Evolutionary conservation across 176 grass and related monocot genomes (phyloP), one percentile per base, ranked within the genome.

Genomic region (Carex cristatella): DNA sequence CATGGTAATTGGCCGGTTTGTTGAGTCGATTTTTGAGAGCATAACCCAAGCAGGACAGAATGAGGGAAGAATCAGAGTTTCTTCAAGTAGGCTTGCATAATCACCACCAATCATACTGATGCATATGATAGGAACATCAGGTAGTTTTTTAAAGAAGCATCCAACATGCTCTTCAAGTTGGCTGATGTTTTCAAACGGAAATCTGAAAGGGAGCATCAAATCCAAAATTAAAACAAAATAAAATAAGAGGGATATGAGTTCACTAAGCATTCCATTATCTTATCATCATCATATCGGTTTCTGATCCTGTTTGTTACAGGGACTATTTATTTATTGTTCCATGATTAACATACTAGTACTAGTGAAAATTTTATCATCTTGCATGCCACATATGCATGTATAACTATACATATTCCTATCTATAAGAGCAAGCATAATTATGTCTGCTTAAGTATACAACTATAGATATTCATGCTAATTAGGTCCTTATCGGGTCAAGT

Each of bases 21-120:
- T 85, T 81, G 88, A 88, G 83, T 93, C 88, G 69, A 94, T 88
- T 88, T 91, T 98, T 74, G 92, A 95, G 70, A 98, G 85, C 83
- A 98, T 83, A 51, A 93, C 87, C 95, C 95, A 98, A 71, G 89
- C 91, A 44, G 85, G 88, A n/a, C 90, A 98, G 58, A 79, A 85
- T 9, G 88, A 86, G 66, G 88, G 85, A 64, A 90, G 86, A 79
- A 87, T 67, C 86, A 86, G 83, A 63, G 81, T 81, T 92, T 88
- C 88, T 82, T 85, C 88, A 51, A 93, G 76, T 55, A 93, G 64
- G 80, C 83, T 84, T 42, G 79, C 88, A 88, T 92, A 88, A 93
- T 94, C 88, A 83, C 85, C 88, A 70, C 85, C 95, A 61, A 98
- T 86, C 86, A 98, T 86, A 77, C 95, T 98, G 70, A 98, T 89